These are phyloP conservation scores for Leccinum obscurum DNA, from an alignment of 768 basidiomycete species.

Conservation along the genomic window DNA sequence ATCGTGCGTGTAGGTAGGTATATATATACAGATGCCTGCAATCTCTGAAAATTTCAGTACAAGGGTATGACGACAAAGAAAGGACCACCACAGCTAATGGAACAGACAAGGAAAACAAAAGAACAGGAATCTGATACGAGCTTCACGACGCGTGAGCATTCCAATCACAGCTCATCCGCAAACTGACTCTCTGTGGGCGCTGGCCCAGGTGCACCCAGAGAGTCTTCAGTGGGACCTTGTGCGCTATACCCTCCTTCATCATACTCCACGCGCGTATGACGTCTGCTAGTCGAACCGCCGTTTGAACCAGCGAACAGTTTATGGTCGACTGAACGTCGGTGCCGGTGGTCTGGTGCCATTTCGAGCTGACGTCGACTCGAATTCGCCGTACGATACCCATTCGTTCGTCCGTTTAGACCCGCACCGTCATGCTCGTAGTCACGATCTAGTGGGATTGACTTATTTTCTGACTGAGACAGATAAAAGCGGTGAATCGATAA, in stretches of 20 bases:
- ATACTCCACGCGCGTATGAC: constrained; percentile 7
- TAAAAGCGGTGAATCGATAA: constrained; percentile 4
- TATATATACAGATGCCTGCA: neutral
- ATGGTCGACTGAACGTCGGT: constrained; percentile 29
- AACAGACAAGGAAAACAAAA: neutral
- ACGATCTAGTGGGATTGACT: constrained; percentile 23
- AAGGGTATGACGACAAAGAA: neutral
- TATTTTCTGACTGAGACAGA: constrained; percentile 47
- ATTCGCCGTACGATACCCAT: constrained; percentile 44
- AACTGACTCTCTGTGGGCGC: constrained; percentile 36
- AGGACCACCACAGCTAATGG: neutral
- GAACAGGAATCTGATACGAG: neutral
- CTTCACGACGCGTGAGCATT: neutral
- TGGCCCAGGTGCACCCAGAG: constrained; percentile 26
- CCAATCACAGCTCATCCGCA: constrained; percentile 21
- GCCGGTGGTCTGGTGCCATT: constrained; percentile 66
- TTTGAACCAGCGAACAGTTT: constrained; percentile 9
- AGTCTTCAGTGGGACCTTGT: constrained; percentile 6
- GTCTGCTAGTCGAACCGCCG: constrained; percentile 11
- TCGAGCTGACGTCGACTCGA: constrained; percentile 57
- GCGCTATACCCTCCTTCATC: constrained; percentile 7
- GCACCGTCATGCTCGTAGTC: constrained; percentile 1
- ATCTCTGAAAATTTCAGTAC: neutral
- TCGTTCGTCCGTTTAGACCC: constrained; percentile 3
- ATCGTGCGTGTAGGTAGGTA: neutral